A percentile compares a stretch with the other conserved stretches of the same genome.
These are phyloP conservation scores for Vitis rotundifolia DNA, from an alignment of 164 flowering plant species.

Conservation along the genomic window DNA sequence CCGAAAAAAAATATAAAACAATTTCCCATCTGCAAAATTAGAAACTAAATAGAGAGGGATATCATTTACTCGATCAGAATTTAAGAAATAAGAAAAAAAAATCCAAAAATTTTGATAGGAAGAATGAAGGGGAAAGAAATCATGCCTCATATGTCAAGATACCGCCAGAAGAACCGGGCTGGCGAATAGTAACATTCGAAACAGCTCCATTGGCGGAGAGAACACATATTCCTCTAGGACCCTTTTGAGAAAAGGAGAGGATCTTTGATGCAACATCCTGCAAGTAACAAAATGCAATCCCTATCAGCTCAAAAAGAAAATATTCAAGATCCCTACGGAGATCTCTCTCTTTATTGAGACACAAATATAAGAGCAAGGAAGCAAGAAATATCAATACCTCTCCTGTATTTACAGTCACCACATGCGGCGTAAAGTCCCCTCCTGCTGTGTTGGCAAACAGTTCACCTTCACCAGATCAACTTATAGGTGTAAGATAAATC, in stretches of 20 bases:
- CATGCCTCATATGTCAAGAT: slow-evolving; percentile 79
- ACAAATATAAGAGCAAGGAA: not conserved
- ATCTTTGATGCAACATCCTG: slow-evolving; percentile 84
- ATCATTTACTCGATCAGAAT: too few relatives aligned
- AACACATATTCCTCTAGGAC: slow-evolving; percentile 72
- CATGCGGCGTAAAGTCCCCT: slow-evolving; percentile 78
- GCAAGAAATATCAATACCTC: slow-evolving; percentile 51
- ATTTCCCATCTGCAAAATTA: too few relatives aligned
- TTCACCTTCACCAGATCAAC: slow-evolving; percentile 53
- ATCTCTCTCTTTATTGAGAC: not conserved
- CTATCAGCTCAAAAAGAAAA: not conserved
- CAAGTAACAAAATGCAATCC: slow-evolving; percentile 4
- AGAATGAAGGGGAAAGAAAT: not conserved
- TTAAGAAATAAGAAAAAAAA: too few relatives aligned
- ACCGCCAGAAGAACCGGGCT: slow-evolving; percentile 84
- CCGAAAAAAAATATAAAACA: too few relatives aligned
- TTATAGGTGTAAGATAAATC: slow-evolving; percentile 6
- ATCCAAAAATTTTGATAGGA: not conserved
- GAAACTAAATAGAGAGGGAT: too few relatives aligned
- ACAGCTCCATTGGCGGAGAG: slow-evolving; percentile 89
- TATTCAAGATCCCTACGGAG: not conserved
- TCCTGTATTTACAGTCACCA: slow-evolving; percentile 71
- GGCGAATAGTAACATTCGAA: slow-evolving; percentile 81
- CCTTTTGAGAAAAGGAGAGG: slow-evolving; percentile 61
- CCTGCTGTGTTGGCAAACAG: slow-evolving; percentile 64